Conservation (phyloP, 2,329 filamentous ascomycete species). For the Fusarium gaditjirri region DNA sequence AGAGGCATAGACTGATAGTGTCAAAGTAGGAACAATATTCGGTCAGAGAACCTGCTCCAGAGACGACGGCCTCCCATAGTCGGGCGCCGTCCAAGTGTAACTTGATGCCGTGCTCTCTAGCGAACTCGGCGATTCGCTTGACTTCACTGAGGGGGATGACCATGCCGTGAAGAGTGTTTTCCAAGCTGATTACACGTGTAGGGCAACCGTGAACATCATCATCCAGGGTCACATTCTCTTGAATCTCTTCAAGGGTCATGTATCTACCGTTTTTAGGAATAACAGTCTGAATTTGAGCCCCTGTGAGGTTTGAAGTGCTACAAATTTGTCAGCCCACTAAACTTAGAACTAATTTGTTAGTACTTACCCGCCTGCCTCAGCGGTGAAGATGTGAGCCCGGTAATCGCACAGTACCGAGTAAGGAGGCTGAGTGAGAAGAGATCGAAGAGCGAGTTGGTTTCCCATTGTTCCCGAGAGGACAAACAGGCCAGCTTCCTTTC, state of each 20-base stretch:
- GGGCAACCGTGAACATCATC: constrained; percentile 83
- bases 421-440: constrained; percentile 82
- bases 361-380: constrained; percentile 69
- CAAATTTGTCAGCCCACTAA: background rate
- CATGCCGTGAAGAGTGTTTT: constrained; percentile 86
- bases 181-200: constrained; percentile 82
- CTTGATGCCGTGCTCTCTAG: constrained; percentile 69
- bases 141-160: constrained; percentile 81
- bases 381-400: constrained; percentile 79
- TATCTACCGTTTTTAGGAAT: constrained; percentile 76
- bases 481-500: constrained; percentile 81
- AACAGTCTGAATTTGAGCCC: constrained; percentile 75
- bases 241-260: constrained; percentile 80
- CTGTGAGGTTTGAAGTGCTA: constrained; percentile 76
- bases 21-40: constrained; percentile 78
- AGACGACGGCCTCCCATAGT: constrained; percentile 82
- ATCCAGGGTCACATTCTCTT: constrained; percentile 70
- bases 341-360: rapidly evolving
- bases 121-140: constrained; percentile 76
- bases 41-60: constrained; percentile 72
- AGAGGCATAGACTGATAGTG: constrained; percentile 81
- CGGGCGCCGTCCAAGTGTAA: constrained; percentile 84
- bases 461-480: constrained; percentile 95
- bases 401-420: constrained; percentile 83
- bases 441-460: constrained; percentile 85